Conservation (phyloP, 2,329 filamentous ascomycete species). For the Pseudogymnoascus sp. region DNA sequence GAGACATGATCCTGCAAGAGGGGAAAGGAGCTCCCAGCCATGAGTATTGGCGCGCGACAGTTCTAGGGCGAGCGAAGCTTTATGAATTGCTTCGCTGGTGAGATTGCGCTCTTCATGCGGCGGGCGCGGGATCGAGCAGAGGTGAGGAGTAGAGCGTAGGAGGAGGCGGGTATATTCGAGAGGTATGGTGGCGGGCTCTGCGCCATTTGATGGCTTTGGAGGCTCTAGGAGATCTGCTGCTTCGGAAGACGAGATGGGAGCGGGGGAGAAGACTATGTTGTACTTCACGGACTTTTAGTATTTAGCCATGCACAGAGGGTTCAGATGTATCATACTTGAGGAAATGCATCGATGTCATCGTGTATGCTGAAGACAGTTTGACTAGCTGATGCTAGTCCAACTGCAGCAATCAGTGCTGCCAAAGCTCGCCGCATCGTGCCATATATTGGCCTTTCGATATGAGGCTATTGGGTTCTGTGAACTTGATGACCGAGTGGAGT, state of each 20-base stretch:
- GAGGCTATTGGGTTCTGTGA: background rate
- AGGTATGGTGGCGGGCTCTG: background rate
- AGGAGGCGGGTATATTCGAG: constrained; percentile 2
- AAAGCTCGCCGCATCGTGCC: constrained; percentile 26
- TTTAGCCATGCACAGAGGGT: constrained; percentile 2
- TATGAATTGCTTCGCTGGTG: constrained; percentile 40
- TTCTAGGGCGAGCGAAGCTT: constrained; percentile 56
- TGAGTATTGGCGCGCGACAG: constrained; percentile 57
- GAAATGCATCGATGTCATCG: constrained; percentile 64
- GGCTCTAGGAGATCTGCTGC: constrained; percentile 36
- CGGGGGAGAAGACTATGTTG: constrained; percentile 53
- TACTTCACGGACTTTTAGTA: constrained; percentile 40
- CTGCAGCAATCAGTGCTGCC: constrained; percentile 21
- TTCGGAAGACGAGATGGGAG: constrained; percentile 49
- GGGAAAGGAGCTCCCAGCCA: constrained; percentile 58
- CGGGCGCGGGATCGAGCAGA: constrained; percentile 58
- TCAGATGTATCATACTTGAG: constrained; percentile 44
- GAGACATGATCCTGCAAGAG: constrained; percentile 60
- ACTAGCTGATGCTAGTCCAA: constrained; percentile 37
- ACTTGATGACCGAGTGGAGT: background rate
- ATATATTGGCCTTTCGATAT: constrained; percentile 14
- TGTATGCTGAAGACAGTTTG: constrained; percentile 60
- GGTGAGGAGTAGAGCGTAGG: constrained; percentile 27
- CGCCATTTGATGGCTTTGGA: background rate
- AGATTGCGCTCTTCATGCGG: constrained; percentile 37